phyloP scores from a whole-genome alignment of 2,329 filamentous ascomycete genomes.

The Fusarium heterosporum region DNA sequence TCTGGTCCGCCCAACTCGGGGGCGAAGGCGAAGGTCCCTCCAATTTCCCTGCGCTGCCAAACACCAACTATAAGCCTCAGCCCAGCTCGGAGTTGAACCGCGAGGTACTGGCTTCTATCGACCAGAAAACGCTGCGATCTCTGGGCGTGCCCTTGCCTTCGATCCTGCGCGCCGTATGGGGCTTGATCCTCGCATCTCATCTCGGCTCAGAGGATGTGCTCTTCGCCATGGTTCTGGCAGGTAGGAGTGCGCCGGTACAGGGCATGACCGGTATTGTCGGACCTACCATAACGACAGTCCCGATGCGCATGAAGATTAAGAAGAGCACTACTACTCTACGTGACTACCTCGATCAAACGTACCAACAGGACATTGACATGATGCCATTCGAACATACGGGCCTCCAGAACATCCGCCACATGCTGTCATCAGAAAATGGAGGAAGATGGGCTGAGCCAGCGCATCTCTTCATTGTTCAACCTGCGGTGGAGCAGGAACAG shows the following conservation, averaged over 20 bases:
- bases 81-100: slow-evolving; percentile 10
- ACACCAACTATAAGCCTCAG: slow-evolving; percentile 12
- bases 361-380: slow-evolving; percentile 14
- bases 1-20: slow-evolving; percentile 8
- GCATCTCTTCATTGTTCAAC: slow-evolving; percentile 12
- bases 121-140: slow-evolving; percentile 13
- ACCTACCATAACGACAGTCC: slow-evolving; percentile 13
- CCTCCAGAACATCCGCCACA: slow-evolving; percentile 14
- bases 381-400: slow-evolving; percentile 14
- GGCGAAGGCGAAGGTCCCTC: slow-evolving; percentile 13
- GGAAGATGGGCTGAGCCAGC: slow-evolving; percentile 12
- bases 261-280: slow-evolving; percentile 15
- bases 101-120: slow-evolving; percentile 11
- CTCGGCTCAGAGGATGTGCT: slow-evolving; percentile 12
- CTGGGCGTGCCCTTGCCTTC: slow-evolving; percentile 11
- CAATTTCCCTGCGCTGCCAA: slow-evolving; percentile 10
- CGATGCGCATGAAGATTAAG: slow-evolving; percentile 15
- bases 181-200: slow-evolving; percentile 13
- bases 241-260: slow-evolving; percentile 13
- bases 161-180: slow-evolving; percentile 12
- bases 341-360: slow-evolving; percentile 13
- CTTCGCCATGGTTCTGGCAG: slow-evolving; percentile 12
- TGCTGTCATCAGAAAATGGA: slow-evolving; percentile 11
- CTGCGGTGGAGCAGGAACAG: slow-evolving; percentile 14
- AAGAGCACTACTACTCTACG: slow-evolving; percentile 15